These are phyloP conservation scores for Fagus sylvatica DNA, from an alignment of 306 rosid genomes.

Conservation along the genomic window DNA sequence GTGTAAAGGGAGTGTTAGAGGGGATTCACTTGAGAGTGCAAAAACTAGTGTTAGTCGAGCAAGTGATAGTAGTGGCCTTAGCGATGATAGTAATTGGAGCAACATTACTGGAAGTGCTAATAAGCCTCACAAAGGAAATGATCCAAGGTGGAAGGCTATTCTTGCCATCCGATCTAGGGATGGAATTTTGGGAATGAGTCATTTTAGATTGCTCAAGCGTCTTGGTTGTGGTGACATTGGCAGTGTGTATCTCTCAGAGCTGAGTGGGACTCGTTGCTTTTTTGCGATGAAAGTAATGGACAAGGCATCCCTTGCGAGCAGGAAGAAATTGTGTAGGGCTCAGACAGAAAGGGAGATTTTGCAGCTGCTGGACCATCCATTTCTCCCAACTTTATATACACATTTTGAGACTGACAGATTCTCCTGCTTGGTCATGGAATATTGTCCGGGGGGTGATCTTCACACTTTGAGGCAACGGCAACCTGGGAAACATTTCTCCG, in stretches of 20 bases:
- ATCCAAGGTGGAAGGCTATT: conserved; percentile 98
- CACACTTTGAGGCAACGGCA: conserved; percentile 98
- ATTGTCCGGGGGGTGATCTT: conserved; percentile 98
- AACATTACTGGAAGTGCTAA: conserved; percentile 95
- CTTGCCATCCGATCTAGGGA: conserved; percentile 92
- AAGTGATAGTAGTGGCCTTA: conserved; percentile 94
- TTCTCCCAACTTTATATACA: conserved; percentile 92
- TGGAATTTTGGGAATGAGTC: conserved; percentile 97
- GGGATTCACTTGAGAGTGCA: conserved; percentile 96
- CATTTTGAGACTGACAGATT: conserved; percentile 98
- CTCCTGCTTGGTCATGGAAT: conserved; percentile 97
- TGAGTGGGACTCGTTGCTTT: conserved; percentile 90
- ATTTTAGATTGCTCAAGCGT: conserved; percentile 81
- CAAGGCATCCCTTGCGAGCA: conserved; percentile 90
- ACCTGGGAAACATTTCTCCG: conserved; percentile 97
- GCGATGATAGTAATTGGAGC: conserved; percentile 99
- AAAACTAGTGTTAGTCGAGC: conserved; percentile 91
- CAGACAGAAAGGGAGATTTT: conserved; percentile 97
- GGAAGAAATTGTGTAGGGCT: conserved; percentile 95
- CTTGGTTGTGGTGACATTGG: conserved; percentile 99
- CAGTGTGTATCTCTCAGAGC: conserved; percentile 95
- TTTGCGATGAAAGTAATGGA: conserved; percentile 99
- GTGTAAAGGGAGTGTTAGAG: conserved; percentile 81
- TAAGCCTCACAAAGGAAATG: conserved; percentile 99
- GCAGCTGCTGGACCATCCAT: conserved; percentile 98